Percentiles rank a stretch among this genome's conserved stretches.
Conservation (phyloP, 116 monocot species). For the Iris pallida region DNA sequence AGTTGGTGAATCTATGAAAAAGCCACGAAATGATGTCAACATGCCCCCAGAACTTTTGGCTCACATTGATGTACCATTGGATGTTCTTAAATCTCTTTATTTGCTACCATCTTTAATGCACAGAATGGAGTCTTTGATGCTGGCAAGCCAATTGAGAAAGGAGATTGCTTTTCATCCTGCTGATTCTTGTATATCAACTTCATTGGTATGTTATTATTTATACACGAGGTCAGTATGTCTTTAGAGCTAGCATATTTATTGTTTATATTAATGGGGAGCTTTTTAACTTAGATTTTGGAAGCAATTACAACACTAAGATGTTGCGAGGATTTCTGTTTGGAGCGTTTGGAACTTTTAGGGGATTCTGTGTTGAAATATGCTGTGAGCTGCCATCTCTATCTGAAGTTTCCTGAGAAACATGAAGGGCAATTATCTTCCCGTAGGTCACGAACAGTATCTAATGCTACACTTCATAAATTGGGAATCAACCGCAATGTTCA, state of each 20-base stretch:
- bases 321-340: conserved; percentile 81
- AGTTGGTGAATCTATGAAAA: conserved; percentile 15
- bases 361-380: conserved; percentile 96
- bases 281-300: conserved; percentile 71
- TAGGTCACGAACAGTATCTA: conserved; percentile 60
- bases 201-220: conserved; percentile 52
- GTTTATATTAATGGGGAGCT: background rate
- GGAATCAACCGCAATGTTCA: conserved; percentile 64
- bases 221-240: background rate
- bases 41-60: conserved; percentile 97
- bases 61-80: conserved; percentile 58
- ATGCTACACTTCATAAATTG: conserved; percentile 77
- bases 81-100: conserved; percentile 75
- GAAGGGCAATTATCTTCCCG: conserved; percentile 70
- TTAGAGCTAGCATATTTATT: background rate
- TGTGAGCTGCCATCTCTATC: conserved; percentile 66
- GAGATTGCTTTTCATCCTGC: conserved; percentile 41
- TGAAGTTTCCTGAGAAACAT: conserved; percentile 67
- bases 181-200: conserved; percentile 40
- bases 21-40: conserved; percentile 37
- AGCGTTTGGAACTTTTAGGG: conserved; percentile 89
- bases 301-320: conserved; percentile 84
- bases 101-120: conserved; percentile 94
- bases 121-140: conserved; percentile 78
- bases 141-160: conserved; percentile 74